A percentile compares a stretch with the other conserved stretches of the same genome.
These are phyloP conservation scores for Aspergillus jensenii DNA, from an alignment of 2,329 filamentous ascomycete species.

Conservation along the genomic window DNA sequence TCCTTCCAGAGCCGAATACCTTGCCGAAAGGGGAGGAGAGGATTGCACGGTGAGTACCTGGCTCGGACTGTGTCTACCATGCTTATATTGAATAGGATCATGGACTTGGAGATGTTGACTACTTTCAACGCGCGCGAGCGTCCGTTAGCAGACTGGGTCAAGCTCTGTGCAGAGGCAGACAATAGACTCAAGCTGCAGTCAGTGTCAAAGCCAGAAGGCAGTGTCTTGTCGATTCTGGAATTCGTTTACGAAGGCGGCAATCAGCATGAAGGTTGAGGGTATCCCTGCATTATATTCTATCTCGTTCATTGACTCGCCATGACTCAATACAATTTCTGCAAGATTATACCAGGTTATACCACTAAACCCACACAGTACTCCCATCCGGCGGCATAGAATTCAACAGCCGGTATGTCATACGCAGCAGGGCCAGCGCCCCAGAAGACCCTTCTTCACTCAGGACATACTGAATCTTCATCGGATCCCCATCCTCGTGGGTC, in stretches of 20 bases:
- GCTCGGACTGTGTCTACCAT: not conserved
- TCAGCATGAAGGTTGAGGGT: too few species aligned
- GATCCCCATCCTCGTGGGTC: not conserved
- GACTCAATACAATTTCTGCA: too few species aligned
- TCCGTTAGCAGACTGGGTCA: conserved; percentile 3
- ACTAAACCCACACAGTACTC: not conserved
- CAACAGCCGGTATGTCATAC: not conserved
- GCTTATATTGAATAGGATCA: not conserved
- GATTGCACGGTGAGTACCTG: not conserved
- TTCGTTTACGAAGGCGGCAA: not conserved
- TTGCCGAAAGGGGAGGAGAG: not conserved
- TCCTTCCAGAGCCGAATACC: not conserved
- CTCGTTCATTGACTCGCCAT: too few species aligned
- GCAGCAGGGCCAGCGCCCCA: not conserved
- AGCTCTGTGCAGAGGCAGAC: not conserved
- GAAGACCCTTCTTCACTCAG: not conserved
- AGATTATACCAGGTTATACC: too few species aligned
- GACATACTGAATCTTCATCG: not conserved
- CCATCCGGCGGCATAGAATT: not conserved
- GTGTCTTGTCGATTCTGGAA: conserved; percentile 2
- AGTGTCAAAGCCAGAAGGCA: conserved; percentile 1
- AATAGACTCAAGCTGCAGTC: not conserved
- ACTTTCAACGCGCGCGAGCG: conserved; percentile 2
- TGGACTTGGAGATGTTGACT: conserved; percentile 5
- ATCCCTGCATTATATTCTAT: too few species aligned